Base-by-base conservation (phyloP, 257 asterid genomes). In the Fraxinus pennsylvanica region DNA sequence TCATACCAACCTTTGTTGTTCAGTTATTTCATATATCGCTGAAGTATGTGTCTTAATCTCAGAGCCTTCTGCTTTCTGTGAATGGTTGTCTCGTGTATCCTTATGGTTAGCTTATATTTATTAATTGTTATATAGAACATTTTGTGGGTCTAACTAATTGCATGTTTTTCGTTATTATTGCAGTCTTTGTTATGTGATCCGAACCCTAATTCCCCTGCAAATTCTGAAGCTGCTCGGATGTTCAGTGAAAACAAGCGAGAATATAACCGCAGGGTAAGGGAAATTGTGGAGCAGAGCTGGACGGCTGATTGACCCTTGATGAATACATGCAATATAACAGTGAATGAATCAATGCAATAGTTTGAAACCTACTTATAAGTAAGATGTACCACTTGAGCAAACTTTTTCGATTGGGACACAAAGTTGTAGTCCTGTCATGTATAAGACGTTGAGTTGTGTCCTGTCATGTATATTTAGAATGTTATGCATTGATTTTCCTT, bases 271-370 rank as follows among this genome's bases (percentile, higher is more conserved):
- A 88, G 86, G 86, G 96, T 91, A 66, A 86, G 91, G 85, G 96
- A 90, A 78, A 77, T 88, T 38, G 97, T 91, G 82, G 97, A 90
- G 88, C 97, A 90, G 84, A 93, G 97, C 91, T 92, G 96, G 97
- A 89, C 94, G 3, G 97, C 97, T 0, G 96, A 92, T 82, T 92
- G 76, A 87, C 27, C 43, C 70, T 71, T 10, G 25, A 35, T 21
- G 69, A 74, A 54, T 29, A 72, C n/a, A n/a, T n/a, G n/a, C n/a
- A n/a, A n/a, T n/a, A n/a, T n/a, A n/a, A 19, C 14, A 0, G 21
- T n/a, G 9, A 38, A 43, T 38, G 25, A 38, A 54, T 29, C 68
- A 22, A 2, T 68, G 73, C 78, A 38, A 17, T 73, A 36, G 71
- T 71, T 78, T 72, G 74, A 39, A 76, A 80, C 84, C 82, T 76